Base-by-base conservation (phyloP, 768 basidiomycete genomes). In the Suillus variegatus region DNA sequence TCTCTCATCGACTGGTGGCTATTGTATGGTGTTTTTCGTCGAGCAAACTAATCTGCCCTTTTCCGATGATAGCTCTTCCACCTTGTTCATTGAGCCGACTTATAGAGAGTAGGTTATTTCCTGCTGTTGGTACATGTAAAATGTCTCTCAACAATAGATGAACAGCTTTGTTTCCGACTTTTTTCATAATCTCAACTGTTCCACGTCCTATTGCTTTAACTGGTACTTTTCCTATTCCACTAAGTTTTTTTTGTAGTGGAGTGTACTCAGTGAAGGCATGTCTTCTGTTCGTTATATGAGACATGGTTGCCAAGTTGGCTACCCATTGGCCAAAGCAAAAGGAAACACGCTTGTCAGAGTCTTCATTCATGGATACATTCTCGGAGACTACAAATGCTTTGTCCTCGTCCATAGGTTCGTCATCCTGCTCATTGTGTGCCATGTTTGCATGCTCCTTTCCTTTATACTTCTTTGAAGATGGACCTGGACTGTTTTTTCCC, bases 41-140 rank as follows among this genome's bases (percentile, higher is more conserved):
- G 28, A 32, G 28, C 28, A 32, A 32, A 32, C 4, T 32, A 32
- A 32, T 51, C 1, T 43, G 43, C 2, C 43, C 43, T 6, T 43
- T 43, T 2, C 18, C 6, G 1, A 43, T 18, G 6, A 16, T 16
- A 7, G 43, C 43, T 18, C 43, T 58, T 9, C 60, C 49, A 0
- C 64, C 46, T 1, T 43, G 25, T 2, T 2, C 3, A 22, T 65
- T 56, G 0, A 65, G 18, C 2, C 40, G 10, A 1, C 22, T 44
- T 0, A 67, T 35, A 2, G 66, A 67, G 1, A 65, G 2, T n/a
- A 67, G 16, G n/a, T 67, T 67, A 20, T 65, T 36, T 6, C 10
- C 18, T 3, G 66, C 55, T 7, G 46, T 43, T 2, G 66, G 66
- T 1, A 60, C 55, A n/a, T 65, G 10, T 3, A 62, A 9, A 12